These are phyloP conservation scores for Cladophialophora psammophila DNA, from an alignment of 2,329 filamentous ascomycete species.

Conservation along the genomic window DNA sequence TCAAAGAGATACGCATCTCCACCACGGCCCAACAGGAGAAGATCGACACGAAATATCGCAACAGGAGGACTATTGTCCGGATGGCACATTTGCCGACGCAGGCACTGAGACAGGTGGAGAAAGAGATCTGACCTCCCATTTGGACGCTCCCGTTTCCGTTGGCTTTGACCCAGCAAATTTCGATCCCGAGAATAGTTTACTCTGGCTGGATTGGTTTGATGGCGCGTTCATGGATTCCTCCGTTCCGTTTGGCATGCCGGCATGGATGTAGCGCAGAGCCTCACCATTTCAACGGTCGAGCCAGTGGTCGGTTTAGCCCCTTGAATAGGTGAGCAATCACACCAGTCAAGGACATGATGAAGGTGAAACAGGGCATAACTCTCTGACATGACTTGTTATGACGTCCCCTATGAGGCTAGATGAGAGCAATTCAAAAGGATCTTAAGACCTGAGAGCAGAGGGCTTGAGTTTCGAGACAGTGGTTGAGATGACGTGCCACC, in stretches of 20 bases:
- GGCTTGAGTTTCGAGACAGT: no score
- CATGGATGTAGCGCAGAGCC: constrained; percentile 10
- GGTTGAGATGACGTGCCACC: no score
- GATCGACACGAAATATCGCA: background rate
- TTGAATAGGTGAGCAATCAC: no score
- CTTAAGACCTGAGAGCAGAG: no score
- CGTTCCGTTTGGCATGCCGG: constrained; percentile 16
- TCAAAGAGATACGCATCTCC: background rate
- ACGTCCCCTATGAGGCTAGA: no score
- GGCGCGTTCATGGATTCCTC: constrained; percentile 20
- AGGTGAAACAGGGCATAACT: no score
- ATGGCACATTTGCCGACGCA: background rate
- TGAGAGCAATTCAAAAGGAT: no score
- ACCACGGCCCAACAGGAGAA: background rate
- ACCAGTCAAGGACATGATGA: no score
- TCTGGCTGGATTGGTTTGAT: constrained; percentile 19
- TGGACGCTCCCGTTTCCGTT: background rate
- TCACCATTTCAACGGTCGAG: no score
- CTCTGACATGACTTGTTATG: no score
- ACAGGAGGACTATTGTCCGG: background rate
- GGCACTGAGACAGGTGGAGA: background rate
- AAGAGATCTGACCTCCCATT: background rate
- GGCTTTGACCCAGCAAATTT: background rate
- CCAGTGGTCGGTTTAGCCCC: no score
- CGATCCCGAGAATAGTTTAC: constrained; percentile 5